Percentiles rank a stretch among this genome's conserved stretches.
Conservation (phyloP, 106 monocot species). For the Posidonia australis region DNA sequence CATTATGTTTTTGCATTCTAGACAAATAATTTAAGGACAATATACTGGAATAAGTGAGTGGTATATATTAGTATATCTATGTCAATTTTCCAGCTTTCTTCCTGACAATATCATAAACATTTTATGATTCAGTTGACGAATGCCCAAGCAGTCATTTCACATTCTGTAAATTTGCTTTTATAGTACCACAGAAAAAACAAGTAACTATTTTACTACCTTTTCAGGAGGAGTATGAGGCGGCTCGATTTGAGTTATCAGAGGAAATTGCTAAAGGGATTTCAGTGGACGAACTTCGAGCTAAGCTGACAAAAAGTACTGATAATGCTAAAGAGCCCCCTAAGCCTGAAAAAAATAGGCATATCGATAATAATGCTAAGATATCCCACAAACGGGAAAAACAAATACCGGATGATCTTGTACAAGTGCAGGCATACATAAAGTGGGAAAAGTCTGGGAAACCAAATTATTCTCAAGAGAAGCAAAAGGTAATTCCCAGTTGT, state of each 20-base stretch:
- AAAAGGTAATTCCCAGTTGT: conserved; percentile 7
- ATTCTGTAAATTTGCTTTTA: no score
- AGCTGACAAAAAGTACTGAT: conserved; percentile 34
- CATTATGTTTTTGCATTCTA: no score
- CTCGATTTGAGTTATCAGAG: conserved; percentile 56
- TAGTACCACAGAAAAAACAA: no score
- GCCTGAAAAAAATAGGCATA: conserved; percentile 37
- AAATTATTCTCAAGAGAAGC: conserved; percentile 16
- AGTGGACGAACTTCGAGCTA: conserved; percentile 51
- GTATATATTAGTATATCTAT: no score
- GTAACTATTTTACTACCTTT: no score
- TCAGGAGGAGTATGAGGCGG: conserved; percentile 90
- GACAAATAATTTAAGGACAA: no score
- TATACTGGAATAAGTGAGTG: no score
- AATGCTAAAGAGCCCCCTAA: conserved; percentile 2
- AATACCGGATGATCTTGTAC: conserved; percentile 26
- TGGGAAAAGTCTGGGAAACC: conserved; percentile 33
- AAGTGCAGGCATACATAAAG: conserved; percentile 24
- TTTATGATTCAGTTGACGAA: no score
- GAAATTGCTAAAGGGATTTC: conserved; percentile 66
- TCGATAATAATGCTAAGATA: conserved; percentile 67
- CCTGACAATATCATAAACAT: no score
- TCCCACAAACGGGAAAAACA: conserved; percentile 27
- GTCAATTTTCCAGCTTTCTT: no score
- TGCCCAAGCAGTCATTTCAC: no score